Base-by-base conservation (phyloP, 2,329 filamentous ascomycete species). In the Xylaria sp. region DNA sequence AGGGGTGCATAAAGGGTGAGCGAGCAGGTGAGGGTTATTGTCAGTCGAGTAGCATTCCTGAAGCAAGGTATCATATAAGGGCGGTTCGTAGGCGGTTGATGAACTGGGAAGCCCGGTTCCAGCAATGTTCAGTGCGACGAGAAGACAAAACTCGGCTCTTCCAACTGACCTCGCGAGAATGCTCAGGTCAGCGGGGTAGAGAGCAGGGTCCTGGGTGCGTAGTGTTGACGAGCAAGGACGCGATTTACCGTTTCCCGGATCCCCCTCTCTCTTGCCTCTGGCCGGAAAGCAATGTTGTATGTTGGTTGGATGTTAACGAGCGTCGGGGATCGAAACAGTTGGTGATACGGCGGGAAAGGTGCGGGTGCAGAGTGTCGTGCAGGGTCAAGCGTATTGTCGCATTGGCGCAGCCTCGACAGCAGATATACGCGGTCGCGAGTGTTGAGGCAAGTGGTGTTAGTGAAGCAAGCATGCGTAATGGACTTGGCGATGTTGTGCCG, bases 1-100 rank as follows among this genome's bases (percentile, higher is more conserved):
- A 97, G 78, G 94, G 93, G 93, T 97, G 94, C 95, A 98, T 98
- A 87, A 74, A 77, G 73, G 67, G 59, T 59, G 61, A 65, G 60
- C 52, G 65, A 53, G 41, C 23, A 32, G 59, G 43, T 7, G 61
- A 36, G 53, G 63, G 81, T 77, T 82, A 80, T 79, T 58, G 68
- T 70, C 56, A 63, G 66, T 63, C 62, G 67, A 70, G 69, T 71
- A 64, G 73, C 75, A 76, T 76, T 65, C 66, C 75, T 72, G 41
- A 64, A 63, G 60, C 43, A 63, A 63, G 36, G 48, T 34, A 9
- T 46, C 43, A 25, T 57, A 50, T 34, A 20, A 46, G 4, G 34
- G 41, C 57, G 34, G 48, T 20, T 55, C 13, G 66, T 65, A 53
- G 28, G 23, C 50, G 56, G 34, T 52, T 30, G 8, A 43, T 13